Evolutionary conservation across 2,329 filamentous ascomycete genomes (phyloP).

Genomic region (Pyrenochaeta sp.): DNA sequence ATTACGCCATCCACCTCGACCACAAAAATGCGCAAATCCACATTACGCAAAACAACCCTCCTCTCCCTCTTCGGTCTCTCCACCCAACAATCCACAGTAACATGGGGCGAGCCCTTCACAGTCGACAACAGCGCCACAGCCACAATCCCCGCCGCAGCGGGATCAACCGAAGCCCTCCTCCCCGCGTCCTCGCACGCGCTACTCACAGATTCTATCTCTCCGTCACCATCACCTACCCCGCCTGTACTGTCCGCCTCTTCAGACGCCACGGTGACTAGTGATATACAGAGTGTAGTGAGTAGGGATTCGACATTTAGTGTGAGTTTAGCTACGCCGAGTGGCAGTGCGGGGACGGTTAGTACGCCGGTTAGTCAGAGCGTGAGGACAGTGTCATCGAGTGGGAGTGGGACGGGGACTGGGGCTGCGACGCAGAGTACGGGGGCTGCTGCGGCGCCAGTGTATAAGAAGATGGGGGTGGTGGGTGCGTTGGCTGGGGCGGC

Average conservation of each 20-base stretch:
- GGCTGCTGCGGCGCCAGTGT: conserved; percentile 7
- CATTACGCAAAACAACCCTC: conserved; percentile 12
- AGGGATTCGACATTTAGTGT: conserved; percentile 5
- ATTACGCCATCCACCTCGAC: neutral
- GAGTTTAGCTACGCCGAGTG: neutral
- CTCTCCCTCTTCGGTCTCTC: conserved; percentile 23
- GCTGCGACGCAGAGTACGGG: conserved; percentile 2
- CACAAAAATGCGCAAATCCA: conserved; percentile 20
- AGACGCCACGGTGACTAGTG: conserved; percentile 6
- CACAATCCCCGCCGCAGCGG: neutral
- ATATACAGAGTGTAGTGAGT: conserved; percentile 9
- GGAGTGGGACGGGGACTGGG: neutral
- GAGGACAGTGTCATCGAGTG: neutral
- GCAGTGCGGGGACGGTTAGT: neutral
- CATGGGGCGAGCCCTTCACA: conserved; percentile 25
- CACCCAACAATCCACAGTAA: conserved; percentile 16
- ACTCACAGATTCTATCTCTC: conserved; percentile 1
- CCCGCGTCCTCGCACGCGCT: neutral
- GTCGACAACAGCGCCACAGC: conserved; percentile 15
- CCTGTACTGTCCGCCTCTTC: neutral
- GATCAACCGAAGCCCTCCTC: conserved; percentile 14
- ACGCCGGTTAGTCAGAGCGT: neutral
- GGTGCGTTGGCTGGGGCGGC: conserved; percentile 29
- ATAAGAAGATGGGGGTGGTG: conserved; percentile 23
- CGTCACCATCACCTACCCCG: neutral